Percentiles rank a stretch among this genome's conserved stretches.
Evolutionary conservation across 495 filamentous ascomycete species (phyloP).

Genomic region (Aspergillus hancockii): DNA sequence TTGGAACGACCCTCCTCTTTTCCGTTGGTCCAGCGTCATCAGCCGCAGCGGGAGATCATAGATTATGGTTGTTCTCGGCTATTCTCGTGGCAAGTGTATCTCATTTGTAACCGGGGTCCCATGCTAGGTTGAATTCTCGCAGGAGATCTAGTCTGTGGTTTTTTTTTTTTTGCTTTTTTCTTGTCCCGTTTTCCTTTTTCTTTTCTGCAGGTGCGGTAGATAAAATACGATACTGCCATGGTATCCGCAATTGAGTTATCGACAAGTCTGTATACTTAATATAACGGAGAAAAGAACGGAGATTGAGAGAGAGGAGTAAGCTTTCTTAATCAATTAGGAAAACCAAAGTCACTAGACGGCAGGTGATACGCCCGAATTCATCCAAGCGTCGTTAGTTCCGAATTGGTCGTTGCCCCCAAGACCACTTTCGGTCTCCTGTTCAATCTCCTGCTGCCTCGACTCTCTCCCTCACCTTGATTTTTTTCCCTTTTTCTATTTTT

Average conservation of each 20-base stretch:
- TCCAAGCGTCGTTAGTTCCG: constrained; percentile 8
- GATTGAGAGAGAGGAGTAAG: not conserved
- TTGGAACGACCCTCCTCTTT: not conserved
- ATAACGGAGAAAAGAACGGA: not conserved
- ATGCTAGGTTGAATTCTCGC: no score
- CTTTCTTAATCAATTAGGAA: no score
- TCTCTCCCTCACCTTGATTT: not conserved
- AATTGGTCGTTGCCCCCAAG: not conserved
- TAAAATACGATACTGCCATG: no score
- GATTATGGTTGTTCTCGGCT: not conserved
- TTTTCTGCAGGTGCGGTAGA: no score
- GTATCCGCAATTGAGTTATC: no score
- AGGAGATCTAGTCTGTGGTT: not conserved
- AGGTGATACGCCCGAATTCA: constrained; percentile 7
- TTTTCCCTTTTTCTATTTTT: constrained; percentile 11
- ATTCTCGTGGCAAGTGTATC: not conserved
- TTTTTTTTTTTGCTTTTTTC: not conserved
- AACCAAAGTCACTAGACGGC: not conserved
- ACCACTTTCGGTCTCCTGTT: constrained; percentile 5
- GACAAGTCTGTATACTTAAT: no score
- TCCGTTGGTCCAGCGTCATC: not conserved
- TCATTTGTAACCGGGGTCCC: no score
- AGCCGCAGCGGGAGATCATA: not conserved
- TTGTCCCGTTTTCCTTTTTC: no score
- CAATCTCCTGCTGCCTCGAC: constrained; percentile 1